Conservation (phyloP, 1,139 yeast genomes). For the Taphrina pruni region DNA sequence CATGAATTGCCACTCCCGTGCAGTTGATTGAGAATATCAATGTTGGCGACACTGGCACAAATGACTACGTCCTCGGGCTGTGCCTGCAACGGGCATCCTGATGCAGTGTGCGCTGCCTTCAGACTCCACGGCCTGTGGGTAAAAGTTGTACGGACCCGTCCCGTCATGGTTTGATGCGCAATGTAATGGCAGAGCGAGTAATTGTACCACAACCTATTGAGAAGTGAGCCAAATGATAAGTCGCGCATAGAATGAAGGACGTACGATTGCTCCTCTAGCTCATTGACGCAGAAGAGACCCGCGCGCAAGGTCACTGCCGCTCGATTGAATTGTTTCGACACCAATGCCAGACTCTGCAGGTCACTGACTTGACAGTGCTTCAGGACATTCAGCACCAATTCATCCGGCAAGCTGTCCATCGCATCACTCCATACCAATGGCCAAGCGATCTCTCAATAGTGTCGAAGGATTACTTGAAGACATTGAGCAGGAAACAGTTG, state of each 20-base stretch:
- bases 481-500: too few relatives aligned
- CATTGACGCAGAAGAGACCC: slow-evolving; percentile 35
- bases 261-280: slow-evolving; percentile 37
- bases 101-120: slow-evolving; percentile 1
- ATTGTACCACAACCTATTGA: slow-evolving; percentile 22
- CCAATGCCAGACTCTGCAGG: slow-evolving; percentile 18
- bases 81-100: slow-evolving; percentile 33
- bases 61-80: slow-evolving; percentile 7
- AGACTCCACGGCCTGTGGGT: slow-evolving; percentile 35
- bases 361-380: slow-evolving; percentile 21
- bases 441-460: too few relatives aligned
- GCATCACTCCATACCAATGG: not conserved
- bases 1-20: not conserved
- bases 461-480: too few relatives aligned
- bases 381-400: slow-evolving; percentile 15
- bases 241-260: not conserved
- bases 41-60: slow-evolving; percentile 18
- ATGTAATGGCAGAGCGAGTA: slow-evolving; percentile 26
- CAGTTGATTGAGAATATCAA: slow-evolving; percentile 9
- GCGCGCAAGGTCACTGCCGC: slow-evolving; percentile 16
- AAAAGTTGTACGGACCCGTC: slow-evolving; percentile 25
- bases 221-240: not conserved
- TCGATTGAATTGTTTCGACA: slow-evolving; percentile 5
- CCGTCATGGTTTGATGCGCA: slow-evolving; percentile 26
- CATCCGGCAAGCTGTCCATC: slow-evolving; percentile 24